phyloP scores from a whole-genome alignment of 768 basidiomycete genomes.

The Holtermanniella nyarrowii region DNA sequence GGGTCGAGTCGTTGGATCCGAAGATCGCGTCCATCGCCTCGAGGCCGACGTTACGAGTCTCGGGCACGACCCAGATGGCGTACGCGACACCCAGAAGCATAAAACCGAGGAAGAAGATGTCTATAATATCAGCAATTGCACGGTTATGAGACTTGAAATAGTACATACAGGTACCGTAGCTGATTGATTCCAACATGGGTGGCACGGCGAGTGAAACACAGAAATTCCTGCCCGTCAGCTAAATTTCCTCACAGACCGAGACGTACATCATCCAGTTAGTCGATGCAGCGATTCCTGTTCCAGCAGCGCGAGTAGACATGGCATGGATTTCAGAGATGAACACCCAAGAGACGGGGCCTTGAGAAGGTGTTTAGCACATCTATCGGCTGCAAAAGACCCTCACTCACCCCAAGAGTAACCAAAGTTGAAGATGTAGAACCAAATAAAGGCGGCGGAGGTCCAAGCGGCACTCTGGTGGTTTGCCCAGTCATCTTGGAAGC shows the following conservation, averaged over 20 bases:
- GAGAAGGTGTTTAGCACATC: too few relatives aligned
- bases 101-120: slow-evolving; percentile 7
- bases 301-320: slow-evolving; percentile 1
- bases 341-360: slow-evolving; percentile 6
- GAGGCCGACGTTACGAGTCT: slow-evolving; percentile 7
- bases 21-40: slow-evolving; percentile 9
- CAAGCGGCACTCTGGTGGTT: slow-evolving; percentile 1
- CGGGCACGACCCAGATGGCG: slow-evolving; percentile 6
- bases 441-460: slow-evolving; percentile 5
- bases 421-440: slow-evolving; percentile 8
- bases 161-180: slow-evolving; percentile 4
- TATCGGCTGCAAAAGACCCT: too few relatives aligned
- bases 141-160: not conserved
- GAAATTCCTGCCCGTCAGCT: slow-evolving; percentile 3
- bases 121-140: slow-evolving; percentile 1
- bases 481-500: not conserved
- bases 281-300: slow-evolving; percentile 3
- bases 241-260: not conserved
- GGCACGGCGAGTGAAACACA: slow-evolving; percentile 5
- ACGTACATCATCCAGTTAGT: slow-evolving; percentile 1
- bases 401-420: slow-evolving; percentile 8
- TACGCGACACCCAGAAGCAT: slow-evolving; percentile 8
- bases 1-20: slow-evolving; percentile 4
- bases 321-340: slow-evolving; percentile 4
- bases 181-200: slow-evolving; percentile 6